Evolutionary conservation across 208 protist species (phyloP).

Genomic region (Leishmania braziliensis): DNA sequence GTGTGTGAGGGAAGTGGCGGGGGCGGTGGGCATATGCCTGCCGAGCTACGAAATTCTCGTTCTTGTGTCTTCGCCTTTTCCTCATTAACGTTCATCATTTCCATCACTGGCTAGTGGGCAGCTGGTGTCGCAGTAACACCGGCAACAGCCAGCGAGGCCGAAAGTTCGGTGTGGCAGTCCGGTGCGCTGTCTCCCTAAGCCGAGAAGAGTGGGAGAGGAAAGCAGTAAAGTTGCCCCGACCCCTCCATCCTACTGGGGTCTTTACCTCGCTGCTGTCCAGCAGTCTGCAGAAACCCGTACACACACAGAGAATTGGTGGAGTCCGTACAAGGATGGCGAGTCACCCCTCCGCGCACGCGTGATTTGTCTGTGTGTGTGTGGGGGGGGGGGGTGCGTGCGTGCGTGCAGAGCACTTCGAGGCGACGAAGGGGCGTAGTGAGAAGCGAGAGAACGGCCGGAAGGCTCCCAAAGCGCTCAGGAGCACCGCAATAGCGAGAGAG

Average conservation of each 20-base stretch:
- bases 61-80: background rate
- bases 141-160: background rate
- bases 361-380: background rate
- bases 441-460: background rate
- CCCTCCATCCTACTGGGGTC: too few species aligned
- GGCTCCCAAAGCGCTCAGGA: background rate
- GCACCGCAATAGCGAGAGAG: background rate
- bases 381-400: background rate
- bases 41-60: background rate
- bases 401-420: too few species aligned
- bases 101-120: background rate
- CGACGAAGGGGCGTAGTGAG: conserved; percentile 3
- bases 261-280: too few species aligned
- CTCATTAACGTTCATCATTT: too few species aligned
- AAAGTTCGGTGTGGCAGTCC: background rate
- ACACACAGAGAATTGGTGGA: background rate
- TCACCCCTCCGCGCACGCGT: background rate
- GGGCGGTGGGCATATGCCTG: background rate
- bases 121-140: background rate
- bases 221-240: too few species aligned
- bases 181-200: background rate
- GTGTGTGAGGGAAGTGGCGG: background rate
- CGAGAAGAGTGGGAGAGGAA: background rate
- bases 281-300: too few species aligned
- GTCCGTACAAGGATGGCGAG: background rate